These are phyloP conservation scores for Cyclotella baltica DNA, from an alignment of 108 stramenopile species.

Conservation along the genomic window DNA sequence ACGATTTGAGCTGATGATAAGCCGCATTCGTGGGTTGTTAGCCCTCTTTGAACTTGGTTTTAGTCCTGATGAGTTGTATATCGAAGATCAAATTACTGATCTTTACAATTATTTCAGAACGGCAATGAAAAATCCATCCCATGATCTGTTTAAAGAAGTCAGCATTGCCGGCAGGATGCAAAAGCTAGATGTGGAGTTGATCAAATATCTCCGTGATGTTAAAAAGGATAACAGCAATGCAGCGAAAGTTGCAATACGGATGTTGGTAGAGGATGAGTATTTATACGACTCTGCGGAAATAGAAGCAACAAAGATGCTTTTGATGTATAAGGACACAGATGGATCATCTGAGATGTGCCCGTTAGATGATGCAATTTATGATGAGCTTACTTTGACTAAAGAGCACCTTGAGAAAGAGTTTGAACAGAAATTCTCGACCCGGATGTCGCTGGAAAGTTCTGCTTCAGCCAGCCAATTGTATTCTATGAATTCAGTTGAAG, in stretches of 20 bases:
- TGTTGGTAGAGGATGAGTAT: slow-evolving; percentile 74
- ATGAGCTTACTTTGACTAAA: neutral
- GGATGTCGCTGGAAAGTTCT: neutral
- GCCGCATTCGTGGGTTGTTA: slow-evolving; percentile 56
- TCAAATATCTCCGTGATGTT: slow-evolving; percentile 29
- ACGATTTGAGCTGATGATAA: slow-evolving; percentile 52
- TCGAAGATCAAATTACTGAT: slow-evolving; percentile 54
- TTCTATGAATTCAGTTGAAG: neutral
- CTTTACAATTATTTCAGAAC: slow-evolving; percentile 46
- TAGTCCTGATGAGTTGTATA: slow-evolving; percentile 54
- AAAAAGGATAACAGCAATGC: slow-evolving; percentile 44
- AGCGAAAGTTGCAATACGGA: slow-evolving; percentile 57
- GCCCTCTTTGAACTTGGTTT: slow-evolving; percentile 42
- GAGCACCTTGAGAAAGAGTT: neutral
- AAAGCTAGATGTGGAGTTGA: slow-evolving; percentile 58
- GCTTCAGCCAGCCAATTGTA: neutral
- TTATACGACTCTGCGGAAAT: slow-evolving; percentile 10
- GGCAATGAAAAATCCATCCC: slow-evolving; percentile 45
- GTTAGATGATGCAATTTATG: neutral
- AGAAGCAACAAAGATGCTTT: slow-evolving; percentile 40
- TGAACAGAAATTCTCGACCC: neutral
- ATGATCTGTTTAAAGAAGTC: slow-evolving; percentile 56
- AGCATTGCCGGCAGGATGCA: slow-evolving; percentile 58
- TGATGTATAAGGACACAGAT: slow-evolving; percentile 11
- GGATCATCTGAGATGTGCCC: neutral